These are phyloP conservation scores for Phytophthora agathidicida DNA, from an alignment of 352 stramenopile species.

Conservation along the genomic window DNA sequence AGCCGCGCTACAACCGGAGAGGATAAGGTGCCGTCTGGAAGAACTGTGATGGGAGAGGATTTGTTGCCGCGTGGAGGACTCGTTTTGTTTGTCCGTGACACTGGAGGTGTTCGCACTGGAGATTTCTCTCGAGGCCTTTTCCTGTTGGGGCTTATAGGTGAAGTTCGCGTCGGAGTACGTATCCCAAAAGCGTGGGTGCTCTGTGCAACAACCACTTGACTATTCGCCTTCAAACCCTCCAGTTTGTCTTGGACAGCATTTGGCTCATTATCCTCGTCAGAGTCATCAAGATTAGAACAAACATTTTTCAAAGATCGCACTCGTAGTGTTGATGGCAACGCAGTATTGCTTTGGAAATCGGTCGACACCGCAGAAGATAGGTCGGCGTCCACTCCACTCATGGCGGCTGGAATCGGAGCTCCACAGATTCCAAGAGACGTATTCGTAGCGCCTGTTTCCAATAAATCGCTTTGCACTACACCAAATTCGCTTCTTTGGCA, in stretches of 20 bases:
- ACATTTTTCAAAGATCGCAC: constrained; percentile 40
- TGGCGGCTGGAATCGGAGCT: background rate
- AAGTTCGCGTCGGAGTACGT: constrained; percentile 8
- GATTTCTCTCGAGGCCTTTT: background rate
- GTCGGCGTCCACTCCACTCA: constrained; percentile 4
- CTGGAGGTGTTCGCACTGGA: constrained; percentile 1
- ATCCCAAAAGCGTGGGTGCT: background rate
- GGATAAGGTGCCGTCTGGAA: constrained; percentile 18
- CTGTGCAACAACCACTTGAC: background rate
- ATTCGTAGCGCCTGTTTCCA: background rate
- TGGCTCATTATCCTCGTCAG: constrained; percentile 34
- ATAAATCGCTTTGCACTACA: background rate
- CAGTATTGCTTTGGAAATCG: background rate
- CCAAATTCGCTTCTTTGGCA: background rate
- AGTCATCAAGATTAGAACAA: constrained; percentile 57
- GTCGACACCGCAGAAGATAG: background rate
- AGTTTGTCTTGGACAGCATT: background rate
- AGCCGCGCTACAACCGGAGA: constrained; percentile 29
- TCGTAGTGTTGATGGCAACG: constrained; percentile 33
- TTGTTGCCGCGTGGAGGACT: background rate
- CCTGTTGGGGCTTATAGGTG: constrained; percentile 1
- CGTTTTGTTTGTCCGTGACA: background rate
- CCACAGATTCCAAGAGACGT: background rate
- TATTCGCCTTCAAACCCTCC: background rate
- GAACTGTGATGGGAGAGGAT: constrained; percentile 14